Percentiles rank a stretch among this genome's conserved stretches.
These are phyloP conservation scores for Asterella californica DNA, from an alignment of 225 moss, liverwort and hornwort species.

Conservation along the genomic window DNA sequence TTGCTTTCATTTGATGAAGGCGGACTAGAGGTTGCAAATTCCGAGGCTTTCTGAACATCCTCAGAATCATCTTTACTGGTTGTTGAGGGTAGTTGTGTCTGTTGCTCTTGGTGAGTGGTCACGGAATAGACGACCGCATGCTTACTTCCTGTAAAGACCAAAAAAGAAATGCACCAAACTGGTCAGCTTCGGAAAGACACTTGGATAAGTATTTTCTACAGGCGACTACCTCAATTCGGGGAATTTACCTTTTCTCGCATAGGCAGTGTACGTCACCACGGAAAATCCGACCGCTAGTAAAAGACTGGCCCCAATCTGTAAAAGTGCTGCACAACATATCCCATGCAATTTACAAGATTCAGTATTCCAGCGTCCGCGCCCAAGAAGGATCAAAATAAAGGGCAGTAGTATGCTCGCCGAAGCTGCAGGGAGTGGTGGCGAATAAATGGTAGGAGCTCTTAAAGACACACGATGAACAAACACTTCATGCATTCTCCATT, in stretches of 20 bases:
- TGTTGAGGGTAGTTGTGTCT: constrained; percentile 15
- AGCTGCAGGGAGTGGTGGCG: background rate
- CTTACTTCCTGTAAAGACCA: constrained; percentile 30
- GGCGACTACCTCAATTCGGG: background rate
- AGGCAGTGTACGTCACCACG: constrained; percentile 57
- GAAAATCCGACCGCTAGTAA: constrained; percentile 70
- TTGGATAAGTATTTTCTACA: background rate
- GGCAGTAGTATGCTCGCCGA: background rate
- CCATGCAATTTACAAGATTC: constrained; percentile 1
- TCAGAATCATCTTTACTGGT: constrained; percentile 31
- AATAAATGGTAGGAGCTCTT: background rate
- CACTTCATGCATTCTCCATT: background rate
- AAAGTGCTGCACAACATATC: constrained; percentile 44
- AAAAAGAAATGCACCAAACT: background rate
- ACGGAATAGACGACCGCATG: constrained; percentile 29
- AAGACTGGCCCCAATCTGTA: constrained; percentile 67
- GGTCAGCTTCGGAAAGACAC: constrained; percentile 1
- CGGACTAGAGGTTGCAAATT: constrained; percentile 36
- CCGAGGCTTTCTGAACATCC: constrained; percentile 28
- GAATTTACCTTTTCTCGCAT: constrained; percentile 64
- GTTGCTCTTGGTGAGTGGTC: constrained; percentile 27
- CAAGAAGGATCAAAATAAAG: background rate
- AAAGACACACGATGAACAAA: background rate
- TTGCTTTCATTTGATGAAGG: constrained; percentile 51
- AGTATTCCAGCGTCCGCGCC: background rate